phyloP scores from a whole-genome alignment of 2,329 filamentous ascomycete genomes.

The Alternaria brassicae region DNA sequence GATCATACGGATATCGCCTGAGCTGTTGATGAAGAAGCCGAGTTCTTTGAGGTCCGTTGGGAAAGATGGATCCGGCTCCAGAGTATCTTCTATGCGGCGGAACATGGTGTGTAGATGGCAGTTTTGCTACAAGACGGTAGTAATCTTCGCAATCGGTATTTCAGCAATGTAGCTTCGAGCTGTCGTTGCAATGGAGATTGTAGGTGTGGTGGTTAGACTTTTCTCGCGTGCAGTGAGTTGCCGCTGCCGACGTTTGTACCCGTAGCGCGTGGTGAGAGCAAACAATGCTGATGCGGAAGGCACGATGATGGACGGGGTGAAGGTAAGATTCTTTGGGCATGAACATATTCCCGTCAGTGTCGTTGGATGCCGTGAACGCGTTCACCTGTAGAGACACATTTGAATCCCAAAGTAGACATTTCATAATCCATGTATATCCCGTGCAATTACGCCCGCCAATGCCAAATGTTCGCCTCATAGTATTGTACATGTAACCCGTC shows the following conservation, averaged over 20 bases:
- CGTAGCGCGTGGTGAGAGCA: slow-evolving; percentile 24
- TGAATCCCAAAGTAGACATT: slow-evolving; percentile 6
- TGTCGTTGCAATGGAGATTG: neutral
- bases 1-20: slow-evolving; percentile 77
- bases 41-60: slow-evolving; percentile 71
- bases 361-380: neutral
- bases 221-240: slow-evolving; percentile 1
- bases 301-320: neutral
- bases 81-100: slow-evolving; percentile 69
- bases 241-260: slow-evolving; percentile 17
- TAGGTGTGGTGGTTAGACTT: slow-evolving; percentile 3
- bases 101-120: slow-evolving; percentile 68
- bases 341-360: neutral
- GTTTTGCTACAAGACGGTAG: neutral
- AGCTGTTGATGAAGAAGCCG: slow-evolving; percentile 79
- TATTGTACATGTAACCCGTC: slow-evolving; percentile 22
- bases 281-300: slow-evolving; percentile 12
- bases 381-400: neutral
- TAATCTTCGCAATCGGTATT: neutral
- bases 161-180: neutral
- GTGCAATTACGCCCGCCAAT: slow-evolving; percentile 42
- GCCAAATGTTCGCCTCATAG: slow-evolving; percentile 19
- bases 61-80: slow-evolving; percentile 72
- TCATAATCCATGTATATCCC: slow-evolving; percentile 22
- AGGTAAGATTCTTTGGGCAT: neutral